These are phyloP conservation scores for Russula compacta DNA, from an alignment of 768 basidiomycete species.

Conservation along the genomic window DNA sequence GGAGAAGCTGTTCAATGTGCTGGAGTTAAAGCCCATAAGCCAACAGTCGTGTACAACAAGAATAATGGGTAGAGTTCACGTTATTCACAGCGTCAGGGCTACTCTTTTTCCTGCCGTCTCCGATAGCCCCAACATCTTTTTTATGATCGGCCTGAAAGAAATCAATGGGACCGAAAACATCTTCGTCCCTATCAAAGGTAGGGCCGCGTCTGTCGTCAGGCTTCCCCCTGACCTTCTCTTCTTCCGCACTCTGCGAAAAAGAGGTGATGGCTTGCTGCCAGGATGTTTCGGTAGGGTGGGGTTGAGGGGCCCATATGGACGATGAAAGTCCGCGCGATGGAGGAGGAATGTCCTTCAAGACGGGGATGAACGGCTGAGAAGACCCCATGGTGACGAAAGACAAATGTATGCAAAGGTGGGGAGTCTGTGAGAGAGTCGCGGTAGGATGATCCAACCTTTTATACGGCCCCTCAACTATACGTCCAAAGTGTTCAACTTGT, in stretches of 20 bases:
- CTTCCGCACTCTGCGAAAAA: constrained; percentile 39
- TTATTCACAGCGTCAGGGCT: constrained; percentile 48
- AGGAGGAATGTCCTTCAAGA: constrained; percentile 12
- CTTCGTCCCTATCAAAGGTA: constrained; percentile 39
- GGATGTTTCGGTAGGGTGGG: constrained; percentile 52
- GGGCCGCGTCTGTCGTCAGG: constrained; percentile 24
- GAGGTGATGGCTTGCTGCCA: constrained; percentile 65
- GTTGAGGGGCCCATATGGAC: constrained; percentile 81
- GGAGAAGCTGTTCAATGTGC: constrained; percentile 76
- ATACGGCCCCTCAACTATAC: constrained; percentile 10
- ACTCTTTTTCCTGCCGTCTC: constrained; percentile 65
- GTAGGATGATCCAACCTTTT: constrained; percentile 14
- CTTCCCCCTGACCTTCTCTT: constrained; percentile 24
- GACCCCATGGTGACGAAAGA: constrained; percentile 9
- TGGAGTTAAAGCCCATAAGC: constrained; percentile 27
- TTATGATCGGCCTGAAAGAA: constrained; percentile 32
- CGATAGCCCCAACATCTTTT: constrained; percentile 59
- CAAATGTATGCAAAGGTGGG: constrained; percentile 4
- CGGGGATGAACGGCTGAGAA: constrained; percentile 18
- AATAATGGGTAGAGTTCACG: constrained; percentile 31
- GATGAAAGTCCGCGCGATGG: constrained; percentile 20
- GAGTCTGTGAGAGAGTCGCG: constrained; percentile 9
- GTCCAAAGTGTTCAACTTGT: constrained; percentile 4
- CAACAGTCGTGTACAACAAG: constrained; percentile 16
- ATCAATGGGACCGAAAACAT: constrained; percentile 55